A percentile compares a stretch with the other conserved stretches of the same genome.
Conservation (phyloP, 2,329 filamentous ascomycete genomes). For the Pyrenophora tritici-repentis region DNA sequence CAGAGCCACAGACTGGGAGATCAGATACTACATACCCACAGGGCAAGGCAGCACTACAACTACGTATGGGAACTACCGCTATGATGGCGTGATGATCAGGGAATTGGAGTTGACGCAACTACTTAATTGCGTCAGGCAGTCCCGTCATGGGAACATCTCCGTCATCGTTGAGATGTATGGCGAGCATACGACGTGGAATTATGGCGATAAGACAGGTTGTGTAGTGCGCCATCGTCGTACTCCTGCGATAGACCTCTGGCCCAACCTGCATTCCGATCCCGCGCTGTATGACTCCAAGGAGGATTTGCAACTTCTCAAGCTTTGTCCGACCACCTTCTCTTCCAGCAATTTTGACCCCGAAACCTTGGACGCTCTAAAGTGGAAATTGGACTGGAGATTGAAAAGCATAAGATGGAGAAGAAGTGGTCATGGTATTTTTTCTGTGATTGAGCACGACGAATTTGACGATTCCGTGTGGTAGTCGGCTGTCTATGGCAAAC, state of each 20-base stretch:
- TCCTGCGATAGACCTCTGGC: constrained; percentile 7
- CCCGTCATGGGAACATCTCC: background rate
- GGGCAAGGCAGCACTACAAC: background rate
- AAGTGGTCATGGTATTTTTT: too few relatives aligned
- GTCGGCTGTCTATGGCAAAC: too few relatives aligned
- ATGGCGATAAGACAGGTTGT: background rate
- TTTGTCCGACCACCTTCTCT: too few relatives aligned
- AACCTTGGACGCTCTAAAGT: too few relatives aligned
- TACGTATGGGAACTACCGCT: too few relatives aligned
- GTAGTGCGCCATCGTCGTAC: constrained; percentile 4
- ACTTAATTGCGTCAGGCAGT: background rate
- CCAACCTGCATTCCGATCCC: constrained; percentile 3
- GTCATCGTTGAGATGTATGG: constrained; percentile 5
- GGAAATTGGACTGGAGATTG: too few relatives aligned
- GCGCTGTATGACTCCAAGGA: too few relatives aligned
- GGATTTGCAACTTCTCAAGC: too few relatives aligned
- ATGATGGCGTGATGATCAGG: background rate
- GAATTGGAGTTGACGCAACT: constrained; percentile 3
- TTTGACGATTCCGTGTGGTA: too few relatives aligned
- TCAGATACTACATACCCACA: constrained; percentile 6
- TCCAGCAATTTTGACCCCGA: too few relatives aligned
- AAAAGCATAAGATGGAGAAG: too few relatives aligned
- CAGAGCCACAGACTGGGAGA: constrained; percentile 6
- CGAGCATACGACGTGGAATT: constrained; percentile 1
- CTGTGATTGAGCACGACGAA: too few relatives aligned